Evolutionary conservation across 2,329 filamentous ascomycete species (phyloP).

Genomic region (Stagonosporopsis rhizophila): DNA sequence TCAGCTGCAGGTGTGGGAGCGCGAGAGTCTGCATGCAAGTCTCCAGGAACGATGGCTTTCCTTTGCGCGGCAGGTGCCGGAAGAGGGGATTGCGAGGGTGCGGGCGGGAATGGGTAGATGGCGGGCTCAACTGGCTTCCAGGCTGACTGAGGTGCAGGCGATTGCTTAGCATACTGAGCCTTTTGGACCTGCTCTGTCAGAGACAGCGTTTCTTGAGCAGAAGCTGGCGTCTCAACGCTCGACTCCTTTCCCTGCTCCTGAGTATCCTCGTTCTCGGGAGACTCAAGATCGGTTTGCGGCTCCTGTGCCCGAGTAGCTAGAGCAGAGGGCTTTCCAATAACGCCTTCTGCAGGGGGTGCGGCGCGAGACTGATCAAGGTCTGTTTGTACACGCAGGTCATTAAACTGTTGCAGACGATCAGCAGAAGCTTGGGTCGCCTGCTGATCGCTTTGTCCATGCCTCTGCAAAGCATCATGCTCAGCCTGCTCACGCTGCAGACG

Average conservation of each 20-base stretch:
- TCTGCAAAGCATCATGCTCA: conserved; percentile 57
- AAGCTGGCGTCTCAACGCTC: conserved; percentile 15
- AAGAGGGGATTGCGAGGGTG: conserved; percentile 78
- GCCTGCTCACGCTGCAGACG: conserved; percentile 68
- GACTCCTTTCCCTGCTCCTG: conserved; percentile 25
- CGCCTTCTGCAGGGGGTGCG: conserved; percentile 42
- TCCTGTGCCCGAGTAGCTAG: conserved; percentile 33
- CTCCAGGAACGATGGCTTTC: conserved; percentile 83
- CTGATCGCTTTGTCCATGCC: conserved; percentile 37
- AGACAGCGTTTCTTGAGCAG: conserved; percentile 66
- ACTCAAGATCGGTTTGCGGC: conserved; percentile 27
- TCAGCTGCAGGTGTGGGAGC: conserved; percentile 77
- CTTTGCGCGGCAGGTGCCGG: conserved; percentile 90
- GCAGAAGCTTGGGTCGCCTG: conserved; percentile 55
- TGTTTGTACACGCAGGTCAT: conserved; percentile 76
- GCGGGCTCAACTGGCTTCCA: conserved; percentile 71
- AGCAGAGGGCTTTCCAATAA: conserved; percentile 43
- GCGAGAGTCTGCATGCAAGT: conserved; percentile 71
- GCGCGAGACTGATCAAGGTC: conserved; percentile 59
- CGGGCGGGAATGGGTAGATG: conserved; percentile 79
- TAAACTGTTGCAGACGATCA: conserved; percentile 83
- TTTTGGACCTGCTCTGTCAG: conserved; percentile 86
- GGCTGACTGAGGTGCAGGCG: conserved; percentile 60
- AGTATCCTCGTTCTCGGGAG: conserved; percentile 27
- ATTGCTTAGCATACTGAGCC: conserved; percentile 67